Evolutionary conservation across 805 yeast genomes (phyloP), one percentile per base, ranked within the genome.

Genomic region (Suhomyces pyralidae): DNA sequence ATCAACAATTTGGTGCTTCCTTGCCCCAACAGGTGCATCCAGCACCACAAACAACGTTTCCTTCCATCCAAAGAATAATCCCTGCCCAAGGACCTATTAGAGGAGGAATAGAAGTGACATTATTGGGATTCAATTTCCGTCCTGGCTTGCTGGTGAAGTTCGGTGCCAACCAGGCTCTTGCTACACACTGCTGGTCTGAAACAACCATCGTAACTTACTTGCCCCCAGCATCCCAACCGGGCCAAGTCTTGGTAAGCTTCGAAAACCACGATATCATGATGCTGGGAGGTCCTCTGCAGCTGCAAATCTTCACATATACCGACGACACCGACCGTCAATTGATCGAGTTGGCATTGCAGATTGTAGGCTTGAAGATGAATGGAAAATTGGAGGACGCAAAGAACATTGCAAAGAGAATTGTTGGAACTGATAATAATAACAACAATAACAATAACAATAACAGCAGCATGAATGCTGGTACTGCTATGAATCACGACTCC

Each of bases 101-200:
- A 57, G 99, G 99, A 58, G 99, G 99, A 15, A 86, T 92, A 43
- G 99, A 94, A 67, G 89, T 94, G 7, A 94, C 99, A 0, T 73
- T 94, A 48, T 74, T 94, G 44, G 99, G 99, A 2, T 80, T 85
- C 47, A 88, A 90, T 54, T 94, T 94, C 77, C 83, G 85, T 50
- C 88, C 87, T 15, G 97, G 96, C 0, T 73, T 93, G 53, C 75
- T 77, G 22, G 97, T 93, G 14, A 86, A 86, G 69, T 94, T 94
- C 71, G 99, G 99, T 32, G 83, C 86, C 10, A 84, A 84, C 64
- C 74, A 79, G 53, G 90, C 94, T 0, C 69, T 88, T 30, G 87
- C 94, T 3, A 90, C 97, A 0, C 97, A 91, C 63, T 92, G 96
- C 69, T 94, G 99, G 99, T 89, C 96, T 46, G 94, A 88, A 40